Conservation (phyloP, 1,139 yeast species). For the Yamadazyma jaroonii region DNA sequence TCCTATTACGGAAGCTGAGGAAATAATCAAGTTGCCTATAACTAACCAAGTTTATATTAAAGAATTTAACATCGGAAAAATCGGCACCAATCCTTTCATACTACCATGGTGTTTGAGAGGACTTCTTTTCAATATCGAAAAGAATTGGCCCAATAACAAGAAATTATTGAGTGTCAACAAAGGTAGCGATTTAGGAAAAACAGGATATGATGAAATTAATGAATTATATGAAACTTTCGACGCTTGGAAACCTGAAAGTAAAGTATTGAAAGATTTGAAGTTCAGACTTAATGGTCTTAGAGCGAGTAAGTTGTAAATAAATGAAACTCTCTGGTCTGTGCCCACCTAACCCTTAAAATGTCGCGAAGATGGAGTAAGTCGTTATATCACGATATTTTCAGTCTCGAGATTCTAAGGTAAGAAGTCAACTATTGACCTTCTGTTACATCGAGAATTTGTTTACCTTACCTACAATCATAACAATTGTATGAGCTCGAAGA, state of each 20-base stretch:
- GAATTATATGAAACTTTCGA: constrained; percentile 70
- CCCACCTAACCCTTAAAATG: too few species aligned
- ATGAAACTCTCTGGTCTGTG: too few species aligned
- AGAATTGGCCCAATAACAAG: constrained; percentile 46
- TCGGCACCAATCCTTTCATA: constrained; percentile 77
- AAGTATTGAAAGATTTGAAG: constrained; percentile 76
- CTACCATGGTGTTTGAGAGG: constrained; percentile 95
- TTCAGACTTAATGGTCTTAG: constrained; percentile 76
- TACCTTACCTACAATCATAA: too few species aligned
- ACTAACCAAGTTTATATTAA: constrained; percentile 53
- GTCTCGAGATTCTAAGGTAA: too few species aligned
- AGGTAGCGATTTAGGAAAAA: constrained; percentile 27
- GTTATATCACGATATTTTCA: too few species aligned
- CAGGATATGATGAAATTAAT: constrained; percentile 52
- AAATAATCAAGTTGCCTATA: constrained; percentile 23
- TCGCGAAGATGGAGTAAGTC: too few species aligned
- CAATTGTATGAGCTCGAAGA: too few species aligned
- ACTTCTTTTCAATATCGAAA: constrained; percentile 59
- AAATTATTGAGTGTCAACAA: constrained; percentile 24
- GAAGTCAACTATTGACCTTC: too few species aligned
- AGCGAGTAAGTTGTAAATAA: constrained; percentile 40
- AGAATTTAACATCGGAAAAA: constrained; percentile 57
- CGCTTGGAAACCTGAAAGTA: constrained; percentile 82
- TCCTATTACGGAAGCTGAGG: constrained; percentile 11
- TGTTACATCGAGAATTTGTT: too few species aligned